phyloP scores from a whole-genome alignment of 768 basidiomycete species.

The Tricholoma matsutake region DNA sequence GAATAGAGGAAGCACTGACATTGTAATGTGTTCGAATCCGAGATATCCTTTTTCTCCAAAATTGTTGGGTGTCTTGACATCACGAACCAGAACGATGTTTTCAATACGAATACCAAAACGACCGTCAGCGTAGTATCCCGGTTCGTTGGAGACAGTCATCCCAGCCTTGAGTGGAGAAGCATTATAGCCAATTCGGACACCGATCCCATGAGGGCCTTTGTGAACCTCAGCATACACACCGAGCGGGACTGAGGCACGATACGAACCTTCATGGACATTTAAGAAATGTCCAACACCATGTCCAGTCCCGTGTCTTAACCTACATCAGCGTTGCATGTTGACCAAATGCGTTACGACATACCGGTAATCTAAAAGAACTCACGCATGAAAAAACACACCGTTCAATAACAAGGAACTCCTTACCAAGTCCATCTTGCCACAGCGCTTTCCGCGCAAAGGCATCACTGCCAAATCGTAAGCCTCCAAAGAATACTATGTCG shows the following conservation, averaged over 20 bases:
- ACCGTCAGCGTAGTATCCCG: constrained; percentile 91
- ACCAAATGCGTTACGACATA: constrained; percentile 17
- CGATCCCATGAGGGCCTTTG: constrained; percentile 60
- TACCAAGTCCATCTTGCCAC: constrained; percentile 88
- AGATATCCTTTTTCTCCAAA: constrained; percentile 87
- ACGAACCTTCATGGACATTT: constrained; percentile 84
- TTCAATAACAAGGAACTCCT: constrained; percentile 17
- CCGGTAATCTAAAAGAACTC: constrained; percentile 50
- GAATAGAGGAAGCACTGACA: constrained; percentile 47
- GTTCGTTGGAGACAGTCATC: constrained; percentile 93
- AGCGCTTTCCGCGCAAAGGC: constrained; percentile 73
- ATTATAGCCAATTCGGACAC: constrained; percentile 65
- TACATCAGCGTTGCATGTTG: constrained; percentile 6
- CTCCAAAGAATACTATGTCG: neutral
- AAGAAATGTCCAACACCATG: constrained; percentile 95
- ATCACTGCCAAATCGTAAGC: constrained; percentile 48
- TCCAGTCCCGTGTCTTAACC: constrained; percentile 79
- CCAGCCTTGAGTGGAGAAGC: constrained; percentile 70
- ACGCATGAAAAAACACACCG: neutral
- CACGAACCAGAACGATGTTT: constrained; percentile 76
- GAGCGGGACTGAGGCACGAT: neutral
- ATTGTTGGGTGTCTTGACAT: constrained; percentile 65
- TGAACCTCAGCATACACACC: neutral
- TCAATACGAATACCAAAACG: constrained; percentile 92
- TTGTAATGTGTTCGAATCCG: constrained; percentile 81